A percentile compares a stretch with the other conserved stretches of the same genome.
phyloP scores from a whole-genome alignment of 768 basidiomycete genomes.

The Imleria badia region DNA sequence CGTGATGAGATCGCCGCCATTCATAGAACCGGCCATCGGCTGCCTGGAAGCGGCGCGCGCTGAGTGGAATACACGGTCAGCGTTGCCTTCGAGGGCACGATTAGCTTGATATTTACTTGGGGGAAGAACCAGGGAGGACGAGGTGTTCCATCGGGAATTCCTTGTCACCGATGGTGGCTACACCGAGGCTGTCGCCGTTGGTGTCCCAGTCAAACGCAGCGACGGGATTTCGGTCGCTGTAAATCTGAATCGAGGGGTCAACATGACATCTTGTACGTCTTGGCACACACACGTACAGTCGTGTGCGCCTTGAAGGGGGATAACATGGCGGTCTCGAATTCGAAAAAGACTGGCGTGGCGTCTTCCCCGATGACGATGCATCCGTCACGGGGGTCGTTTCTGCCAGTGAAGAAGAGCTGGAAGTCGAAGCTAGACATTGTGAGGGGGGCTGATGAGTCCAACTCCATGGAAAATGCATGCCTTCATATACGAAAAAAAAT shows the following conservation, averaged over 20 bases:
- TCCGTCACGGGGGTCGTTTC: slow-evolving; percentile 62
- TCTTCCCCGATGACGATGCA: slow-evolving; percentile 70
- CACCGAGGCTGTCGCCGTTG: slow-evolving; percentile 34
- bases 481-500: slow-evolving; percentile 30
- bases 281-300: slow-evolving; percentile 18
- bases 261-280: neutral
- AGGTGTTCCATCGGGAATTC: slow-evolving; percentile 63
- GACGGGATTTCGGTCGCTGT: slow-evolving; percentile 49
- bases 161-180: slow-evolving; percentile 52
- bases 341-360: slow-evolving; percentile 56
- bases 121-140: slow-evolving; percentile 50
- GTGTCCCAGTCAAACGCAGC: slow-evolving; percentile 51
- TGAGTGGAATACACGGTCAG: slow-evolving; percentile 26
- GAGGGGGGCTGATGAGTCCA: slow-evolving; percentile 3
- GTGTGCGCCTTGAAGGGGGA: slow-evolving; percentile 26
- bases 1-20: slow-evolving; percentile 56
- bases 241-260: slow-evolving; percentile 22
- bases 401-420: slow-evolving; percentile 67
- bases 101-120: slow-evolving; percentile 40
- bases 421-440: slow-evolving; percentile 42
- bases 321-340: slow-evolving; percentile 55
- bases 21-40: slow-evolving; percentile 60
- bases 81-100: slow-evolving; percentile 7
- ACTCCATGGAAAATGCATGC: slow-evolving; percentile 6
- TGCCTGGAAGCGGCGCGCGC: slow-evolving; percentile 60